Evolutionary conservation across 495 filamentous ascomycete genomes (phyloP).

Genomic region (Darksidea phi): DNA sequence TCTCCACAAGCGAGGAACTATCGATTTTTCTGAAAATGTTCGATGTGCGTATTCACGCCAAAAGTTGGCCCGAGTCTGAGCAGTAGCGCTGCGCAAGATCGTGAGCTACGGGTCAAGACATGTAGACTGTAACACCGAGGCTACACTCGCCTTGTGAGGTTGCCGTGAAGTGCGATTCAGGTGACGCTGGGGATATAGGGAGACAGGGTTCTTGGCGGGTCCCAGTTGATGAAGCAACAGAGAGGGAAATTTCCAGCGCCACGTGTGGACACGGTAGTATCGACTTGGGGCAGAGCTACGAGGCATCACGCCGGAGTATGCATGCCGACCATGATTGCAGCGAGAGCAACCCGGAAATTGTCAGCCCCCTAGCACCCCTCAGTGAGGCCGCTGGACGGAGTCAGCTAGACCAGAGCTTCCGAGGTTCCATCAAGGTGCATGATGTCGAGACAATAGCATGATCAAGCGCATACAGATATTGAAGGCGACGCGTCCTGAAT

Average conservation of each 20-base stretch:
- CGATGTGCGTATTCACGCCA: not conserved
- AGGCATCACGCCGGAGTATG: slow-evolving; percentile 1
- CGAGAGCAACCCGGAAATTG: slow-evolving; percentile 9
- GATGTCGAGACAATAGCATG: not conserved
- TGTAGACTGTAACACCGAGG: slow-evolving; percentile 17
- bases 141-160: slow-evolving; percentile 1
- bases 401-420: not conserved
- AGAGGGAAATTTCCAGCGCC: slow-evolving; percentile 11
- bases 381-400: not conserved
- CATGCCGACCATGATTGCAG: slow-evolving; percentile 15
- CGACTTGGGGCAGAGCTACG: slow-evolving; percentile 1
- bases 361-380: not conserved
- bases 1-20: slow-evolving; percentile 30
- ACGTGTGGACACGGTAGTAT: slow-evolving; percentile 30
- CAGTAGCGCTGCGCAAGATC: slow-evolving; percentile 15
- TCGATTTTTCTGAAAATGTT: slow-evolving; percentile 22
- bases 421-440: slow-evolving; percentile 22
- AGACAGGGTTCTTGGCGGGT: slow-evolving; percentile 28
- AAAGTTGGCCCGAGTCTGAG: not conserved
- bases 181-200: slow-evolving; percentile 13
- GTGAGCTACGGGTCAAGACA: slow-evolving; percentile 6
- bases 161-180: slow-evolving; percentile 16
- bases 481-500: slow-evolving; percentile 26
- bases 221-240: slow-evolving; percentile 2
- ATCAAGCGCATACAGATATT: slow-evolving; percentile 15